These are phyloP conservation scores for Leccinum olivaceopallidum DNA, from an alignment of 768 basidiomycete species.

Conservation along the genomic window DNA sequence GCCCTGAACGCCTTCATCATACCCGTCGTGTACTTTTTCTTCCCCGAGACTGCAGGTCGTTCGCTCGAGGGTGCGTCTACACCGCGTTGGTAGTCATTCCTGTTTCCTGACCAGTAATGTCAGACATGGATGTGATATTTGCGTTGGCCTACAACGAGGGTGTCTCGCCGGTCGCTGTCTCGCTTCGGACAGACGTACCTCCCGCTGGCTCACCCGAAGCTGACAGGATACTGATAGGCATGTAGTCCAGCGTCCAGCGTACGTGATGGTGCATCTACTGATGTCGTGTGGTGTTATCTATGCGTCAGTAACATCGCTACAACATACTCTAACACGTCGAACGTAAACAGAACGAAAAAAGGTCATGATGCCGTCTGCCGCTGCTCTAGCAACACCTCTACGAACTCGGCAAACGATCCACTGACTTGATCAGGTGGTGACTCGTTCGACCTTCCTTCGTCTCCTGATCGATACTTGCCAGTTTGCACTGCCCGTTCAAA, in stretches of 20 bases:
- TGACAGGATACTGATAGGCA: constrained; percentile 37
- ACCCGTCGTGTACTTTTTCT: constrained; percentile 58
- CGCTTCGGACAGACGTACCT: constrained; percentile 45
- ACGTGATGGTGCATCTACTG: neutral
- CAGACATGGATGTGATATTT: constrained; percentile 49
- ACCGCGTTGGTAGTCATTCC: neutral
- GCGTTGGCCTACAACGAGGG: constrained; percentile 45
- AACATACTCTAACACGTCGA: too few species aligned
- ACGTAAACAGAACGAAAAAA: too few species aligned
- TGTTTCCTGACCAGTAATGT: constrained; percentile 1
- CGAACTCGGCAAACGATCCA: constrained; percentile 52
- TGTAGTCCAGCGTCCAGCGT: neutral
- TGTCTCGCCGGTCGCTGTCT: constrained; percentile 45
- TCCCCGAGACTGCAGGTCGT: constrained; percentile 61
- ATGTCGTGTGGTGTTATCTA: neutral
- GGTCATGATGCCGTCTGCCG: neutral
- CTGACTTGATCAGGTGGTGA: constrained; percentile 54
- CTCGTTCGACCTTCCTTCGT: constrained; percentile 44
- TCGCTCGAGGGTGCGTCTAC: constrained; percentile 49
- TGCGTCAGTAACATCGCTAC: too few species aligned
- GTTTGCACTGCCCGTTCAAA: constrained; percentile 48
- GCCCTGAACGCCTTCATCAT: constrained; percentile 56
- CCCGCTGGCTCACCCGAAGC: constrained; percentile 45
- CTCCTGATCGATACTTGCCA: constrained; percentile 67
- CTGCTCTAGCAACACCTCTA: constrained; percentile 43